Conservation (phyloP, 2,329 filamentous ascomycete genomes). For the Ascosphaera pollenicola region DNA sequence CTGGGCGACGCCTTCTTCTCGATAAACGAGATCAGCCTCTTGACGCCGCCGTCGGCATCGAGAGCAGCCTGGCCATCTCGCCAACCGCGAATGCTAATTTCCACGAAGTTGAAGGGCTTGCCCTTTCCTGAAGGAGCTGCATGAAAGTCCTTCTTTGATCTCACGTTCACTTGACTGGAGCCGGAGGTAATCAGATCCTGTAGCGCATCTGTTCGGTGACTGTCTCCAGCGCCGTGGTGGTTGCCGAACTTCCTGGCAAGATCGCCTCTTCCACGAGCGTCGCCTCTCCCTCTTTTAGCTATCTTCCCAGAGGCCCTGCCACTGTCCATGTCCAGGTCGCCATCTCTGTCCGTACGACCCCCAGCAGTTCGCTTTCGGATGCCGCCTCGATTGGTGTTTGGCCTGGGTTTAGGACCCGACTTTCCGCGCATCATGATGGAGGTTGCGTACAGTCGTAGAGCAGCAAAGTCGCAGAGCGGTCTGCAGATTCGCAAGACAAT, state of each 20-base stretch:
- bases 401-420: background rate
- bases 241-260: slow-evolving; percentile 8
- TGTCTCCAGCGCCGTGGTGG: slow-evolving; percentile 4
- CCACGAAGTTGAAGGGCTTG: slow-evolving; percentile 7
- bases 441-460: too few species aligned
- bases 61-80: slow-evolving; percentile 44
- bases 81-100: slow-evolving; percentile 34
- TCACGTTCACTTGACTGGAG: slow-evolving; percentile 17
- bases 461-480: too few species aligned
- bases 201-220: slow-evolving; percentile 14
- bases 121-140: slow-evolving; percentile 7
- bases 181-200: slow-evolving; percentile 14
- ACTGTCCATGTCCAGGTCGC: slow-evolving; percentile 37
- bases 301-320: slow-evolving; percentile 12
- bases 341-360: slow-evolving; percentile 33
- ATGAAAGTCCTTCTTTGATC: slow-evolving; percentile 12
- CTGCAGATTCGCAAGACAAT: too few species aligned
- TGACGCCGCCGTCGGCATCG: slow-evolving; percentile 44
- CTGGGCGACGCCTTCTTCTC: slow-evolving; percentile 43
- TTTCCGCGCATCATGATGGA: too few species aligned
- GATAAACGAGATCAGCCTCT: slow-evolving; percentile 42
- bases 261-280: slow-evolving; percentile 13
- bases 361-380: slow-evolving; percentile 27
- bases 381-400: slow-evolving; percentile 20
- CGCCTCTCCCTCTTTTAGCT: slow-evolving; percentile 13